Evolutionary conservation across 768 basidiomycete species (phyloP), one percentile per base, ranked within the genome.

Genomic region (Kwoniella mangroviensis): DNA sequence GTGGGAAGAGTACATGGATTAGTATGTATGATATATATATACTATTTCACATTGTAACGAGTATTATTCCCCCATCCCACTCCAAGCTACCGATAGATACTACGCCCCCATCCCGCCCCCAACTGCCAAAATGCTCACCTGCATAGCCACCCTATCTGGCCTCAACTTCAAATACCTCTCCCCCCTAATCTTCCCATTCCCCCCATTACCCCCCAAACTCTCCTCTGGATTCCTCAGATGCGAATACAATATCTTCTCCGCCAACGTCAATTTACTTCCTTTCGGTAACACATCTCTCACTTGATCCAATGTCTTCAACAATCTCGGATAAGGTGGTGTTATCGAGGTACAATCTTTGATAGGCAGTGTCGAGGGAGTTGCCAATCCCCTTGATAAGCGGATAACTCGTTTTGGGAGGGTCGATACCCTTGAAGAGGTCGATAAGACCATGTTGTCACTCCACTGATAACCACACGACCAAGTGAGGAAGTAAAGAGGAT

Each of bases 101-200:
- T 10, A 15, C 13, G 4, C 7, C 45, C 45, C 7, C 6, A 45
- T 43, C 42, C 42, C 42, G 13, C 42, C 42, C 42, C 42, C 13
- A 43, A 13, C 42, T 43, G 43, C 26, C 24, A 19, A 26, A 42
- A 22, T 89, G 68, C 73, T 91, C 91, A 86, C 97, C 81, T 98
- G 96, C 93, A 98, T 97, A 15, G 97, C 97, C 40, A 98, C 97
- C 70, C 97, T 86, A 83, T 96, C 91, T 4, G 96, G 97, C 72
- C 85, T 87, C 42, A 99, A 88, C 85, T 94, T 94, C 57, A 99
- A 86, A 84, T 98, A 96, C 9, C 89, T 86, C 81, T 94, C 89
- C 21, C 95, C 96, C 75, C 95, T 87, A 51, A 93, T 86, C 73
- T 87, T 89, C 40, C 89, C 88, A 34, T 88, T 88, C 11, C 45